Base-by-base conservation (phyloP, 139 green algal genomes). In the Ettlia oleoabundans region DNA sequence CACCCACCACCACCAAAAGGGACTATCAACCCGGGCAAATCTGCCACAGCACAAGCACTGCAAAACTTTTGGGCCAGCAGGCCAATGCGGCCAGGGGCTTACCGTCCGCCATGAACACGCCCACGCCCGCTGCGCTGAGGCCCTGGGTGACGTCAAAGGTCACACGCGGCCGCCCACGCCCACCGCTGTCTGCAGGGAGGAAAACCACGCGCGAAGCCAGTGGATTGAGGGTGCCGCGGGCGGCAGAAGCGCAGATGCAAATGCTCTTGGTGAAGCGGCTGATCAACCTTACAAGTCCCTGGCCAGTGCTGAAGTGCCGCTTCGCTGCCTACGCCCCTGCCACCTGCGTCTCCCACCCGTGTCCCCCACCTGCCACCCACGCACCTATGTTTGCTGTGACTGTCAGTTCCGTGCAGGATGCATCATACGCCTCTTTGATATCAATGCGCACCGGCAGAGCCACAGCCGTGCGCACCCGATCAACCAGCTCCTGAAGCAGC, bases 81-180 rank as follows among this genome's bases (percentile, higher is more conserved):
- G n/a, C n/a, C n/a, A 15, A 64, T 5, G 33, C 28, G 38, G 53
- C 32, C 55, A 28, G 18, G 15, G 18, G 5, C 73, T 80, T 55
- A 86, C 80, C 85, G 47, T 93, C 89, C 10, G 88, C 88, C 71
- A 84, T 88, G 58, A 85, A 83, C 4, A 93, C 87, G 43, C 71
- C 72, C 40, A 88, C 52, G 3, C 88, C 82, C 33, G 80, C 85
- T 1, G 63, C 74, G 61, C 67, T 82, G 30, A 96, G 85, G 3
- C 87, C 91, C 41, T 87, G 86, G 1, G 92, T 95, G 22, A 95
- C 88, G 72, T 96, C 93, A 63, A 90, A 93, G 10, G 93, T 88
- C 0, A 96, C 90, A 7, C 93, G 74, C 40, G 93, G 93, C n/a
- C 93, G 77, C 0, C 89, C 91, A 24, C 90, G 75, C 6, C 90